These are phyloP conservation scores for Oidiodendron maius DNA, from an alignment of 495 filamentous ascomycete species.

Conservation along the genomic window DNA sequence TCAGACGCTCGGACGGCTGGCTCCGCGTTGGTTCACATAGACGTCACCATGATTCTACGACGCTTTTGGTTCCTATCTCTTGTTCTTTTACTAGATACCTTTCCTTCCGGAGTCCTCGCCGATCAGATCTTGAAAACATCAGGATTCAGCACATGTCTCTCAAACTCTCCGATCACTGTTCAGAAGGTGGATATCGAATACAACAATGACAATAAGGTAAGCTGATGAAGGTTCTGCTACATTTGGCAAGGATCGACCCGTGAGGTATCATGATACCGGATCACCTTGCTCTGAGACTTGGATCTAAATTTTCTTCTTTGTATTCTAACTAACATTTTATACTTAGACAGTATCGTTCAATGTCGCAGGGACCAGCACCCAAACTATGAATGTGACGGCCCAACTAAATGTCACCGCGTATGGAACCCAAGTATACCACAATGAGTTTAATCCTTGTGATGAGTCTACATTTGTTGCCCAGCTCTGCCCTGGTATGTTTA, in stretches of 20 bases:
- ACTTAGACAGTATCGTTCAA: slow-evolving; percentile 63
- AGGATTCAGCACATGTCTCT: slow-evolving; percentile 72
- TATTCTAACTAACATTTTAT: neutral
- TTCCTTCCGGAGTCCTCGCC: slow-evolving; percentile 34
- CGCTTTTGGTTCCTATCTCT: slow-evolving; percentile 13
- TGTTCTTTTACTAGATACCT: slow-evolving; percentile 24
- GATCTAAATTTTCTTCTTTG: too few species aligned
- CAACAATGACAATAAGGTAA: slow-evolving; percentile 55
- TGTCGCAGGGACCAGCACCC: slow-evolving; percentile 68
- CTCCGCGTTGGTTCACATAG: neutral
- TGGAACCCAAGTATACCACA: slow-evolving; percentile 74
- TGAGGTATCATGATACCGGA: too few species aligned
- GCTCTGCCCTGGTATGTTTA: slow-evolving; percentile 73
- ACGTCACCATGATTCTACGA: slow-evolving; percentile 16
- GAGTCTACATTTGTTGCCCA: slow-evolving; percentile 54
- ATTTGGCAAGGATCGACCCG: too few species aligned
- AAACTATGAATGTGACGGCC: slow-evolving; percentile 76
- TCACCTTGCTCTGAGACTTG: too few species aligned
- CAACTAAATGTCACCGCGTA: slow-evolving; percentile 77
- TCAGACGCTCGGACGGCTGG: too few species aligned
- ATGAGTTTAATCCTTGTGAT: slow-evolving; percentile 78
- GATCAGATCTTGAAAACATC: slow-evolving; percentile 71
- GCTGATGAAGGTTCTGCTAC: too few species aligned
- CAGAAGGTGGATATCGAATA: slow-evolving; percentile 72
- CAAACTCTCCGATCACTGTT: slow-evolving; percentile 61